Base-by-base conservation (phyloP, 768 basidiomycete genomes). In the Trametes cinnabarina region DNA sequence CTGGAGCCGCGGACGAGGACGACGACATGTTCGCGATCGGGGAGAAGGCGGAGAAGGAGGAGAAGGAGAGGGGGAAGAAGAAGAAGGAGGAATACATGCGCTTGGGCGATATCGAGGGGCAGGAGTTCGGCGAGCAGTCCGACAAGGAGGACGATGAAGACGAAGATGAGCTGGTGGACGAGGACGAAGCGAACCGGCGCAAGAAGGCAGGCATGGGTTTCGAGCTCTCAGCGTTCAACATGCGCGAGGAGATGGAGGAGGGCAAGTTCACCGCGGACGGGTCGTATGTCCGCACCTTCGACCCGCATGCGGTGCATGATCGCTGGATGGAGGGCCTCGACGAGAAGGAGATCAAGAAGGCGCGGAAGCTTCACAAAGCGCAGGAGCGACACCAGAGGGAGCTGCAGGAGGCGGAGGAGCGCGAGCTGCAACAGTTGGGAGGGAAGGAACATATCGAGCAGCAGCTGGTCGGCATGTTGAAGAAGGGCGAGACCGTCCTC, bases 241-340 rank as follows among this genome's bases (percentile, higher is more conserved):
- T 99, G 96, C 88, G 94, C 62, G 89, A 92, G 66, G 97, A 99
- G 79, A 95, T 98, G 89, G 88, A 93, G 68, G 96, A 98, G 74
- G 97, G 97, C 37, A 92, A 94, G 69, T 98, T 99, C 76, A 87
- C 92, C 4, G 90, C 90, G 58, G 96, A 98, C 68, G 97, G 97
- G 46, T 89, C 73, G 66, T 93, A 94, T 69, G 85, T 90, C 47
- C 87, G 89, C 63, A 81, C 87, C 11, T 87, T 88, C 69, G 97
- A 99, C 71, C 91, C 90, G 1, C 89, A 94, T 68, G 92, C 87
- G 23, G 82, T 88, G 37, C 94, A 99, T 70, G 97, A 99, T 73
- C 82, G 83, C 32, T 99, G 97, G 97, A 89, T 99, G 84, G 91
- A 94, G n/a, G 87, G 85, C 1, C 63, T 95, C 34, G 88, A 87